Conservation (phyloP, 164 flowering plant species). For the Umbilicus rupestris region DNA sequence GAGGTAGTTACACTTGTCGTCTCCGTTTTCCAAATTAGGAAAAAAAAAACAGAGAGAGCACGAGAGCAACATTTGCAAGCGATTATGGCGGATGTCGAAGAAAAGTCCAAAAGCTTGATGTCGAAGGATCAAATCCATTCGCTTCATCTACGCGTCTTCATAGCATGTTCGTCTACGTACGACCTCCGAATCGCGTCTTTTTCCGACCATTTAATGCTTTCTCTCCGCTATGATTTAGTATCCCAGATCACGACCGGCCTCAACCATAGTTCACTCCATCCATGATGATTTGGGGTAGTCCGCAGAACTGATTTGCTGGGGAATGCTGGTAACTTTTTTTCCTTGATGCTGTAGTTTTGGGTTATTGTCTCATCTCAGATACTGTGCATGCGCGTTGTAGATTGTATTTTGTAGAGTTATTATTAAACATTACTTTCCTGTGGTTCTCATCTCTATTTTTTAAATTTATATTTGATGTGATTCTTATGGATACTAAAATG, state of each 20-base stretch:
- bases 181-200: neutral
- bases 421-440: too few relatives aligned
- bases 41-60: neutral
- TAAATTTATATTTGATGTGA: too few relatives aligned
- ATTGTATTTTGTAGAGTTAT: too few relatives aligned
- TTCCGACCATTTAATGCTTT: neutral
- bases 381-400: too few relatives aligned
- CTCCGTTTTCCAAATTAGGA: neutral
- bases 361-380: too few relatives aligned
- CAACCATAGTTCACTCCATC: too few relatives aligned
- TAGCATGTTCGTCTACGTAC: neutral
- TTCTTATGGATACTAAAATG: too few relatives aligned
- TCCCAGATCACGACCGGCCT: neutral
- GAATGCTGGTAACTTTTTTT: neutral
- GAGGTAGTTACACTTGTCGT: neutral
- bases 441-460: too few relatives aligned
- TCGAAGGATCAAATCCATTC: neutral
- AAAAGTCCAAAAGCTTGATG: neutral
- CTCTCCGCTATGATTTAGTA: neutral
- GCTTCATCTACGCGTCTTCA: neutral
- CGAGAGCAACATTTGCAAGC: neutral
- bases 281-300: too few relatives aligned
- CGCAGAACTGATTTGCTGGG: neutral
- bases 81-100: slow-evolving; percentile 3
- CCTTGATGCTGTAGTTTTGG: too few relatives aligned